Evolutionary conservation across 2,329 filamentous ascomycete genomes (phyloP).

Genomic region (Ophiosphaerella korrae): DNA sequence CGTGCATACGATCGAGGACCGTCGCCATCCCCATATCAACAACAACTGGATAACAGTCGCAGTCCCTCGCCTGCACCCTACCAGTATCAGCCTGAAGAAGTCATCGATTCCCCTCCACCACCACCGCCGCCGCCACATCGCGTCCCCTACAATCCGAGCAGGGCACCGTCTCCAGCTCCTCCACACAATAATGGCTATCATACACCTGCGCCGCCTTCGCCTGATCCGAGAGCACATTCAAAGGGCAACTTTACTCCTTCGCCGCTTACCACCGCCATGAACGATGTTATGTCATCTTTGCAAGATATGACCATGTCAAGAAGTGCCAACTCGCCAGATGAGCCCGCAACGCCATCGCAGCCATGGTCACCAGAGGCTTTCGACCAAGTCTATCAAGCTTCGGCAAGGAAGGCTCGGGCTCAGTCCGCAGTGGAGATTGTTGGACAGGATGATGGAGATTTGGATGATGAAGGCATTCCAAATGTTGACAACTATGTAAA

Average conservation of each 20-base stretch:
- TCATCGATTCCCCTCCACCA: slow-evolving; percentile 69
- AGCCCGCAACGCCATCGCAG: slow-evolving; percentile 64
- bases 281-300: slow-evolving; percentile 94
- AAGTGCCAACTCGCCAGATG: slow-evolving; percentile 58
- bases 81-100: slow-evolving; percentile 28
- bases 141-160: slow-evolving; percentile 56
- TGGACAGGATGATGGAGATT: slow-evolving; percentile 55
- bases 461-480: slow-evolving; percentile 65
- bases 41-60: slow-evolving; percentile 25
- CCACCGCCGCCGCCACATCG: slow-evolving; percentile 83
- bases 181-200: slow-evolving; percentile 50
- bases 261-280: slow-evolving; percentile 91
- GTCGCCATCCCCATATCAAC: slow-evolving; percentile 47
- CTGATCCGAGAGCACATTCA: slow-evolving; percentile 47
- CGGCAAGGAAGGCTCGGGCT: slow-evolving; percentile 51
- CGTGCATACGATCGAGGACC: slow-evolving; percentile 46
- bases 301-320: slow-evolving; percentile 76
- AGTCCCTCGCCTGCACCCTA: slow-evolving; percentile 40
- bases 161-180: slow-evolving; percentile 41
- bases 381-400: slow-evolving; percentile 58
- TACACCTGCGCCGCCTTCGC: slow-evolving; percentile 72
- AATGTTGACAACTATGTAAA: slow-evolving; percentile 86
- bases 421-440: slow-evolving; percentile 76
- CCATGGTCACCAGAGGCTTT: slow-evolving; percentile 94
- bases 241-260: slow-evolving; percentile 72